Percentiles rank a stretch among this genome's conserved stretches.
phyloP scores from a whole-genome alignment of 2,329 filamentous ascomycete species.

The Coniella lustricola region DNA sequence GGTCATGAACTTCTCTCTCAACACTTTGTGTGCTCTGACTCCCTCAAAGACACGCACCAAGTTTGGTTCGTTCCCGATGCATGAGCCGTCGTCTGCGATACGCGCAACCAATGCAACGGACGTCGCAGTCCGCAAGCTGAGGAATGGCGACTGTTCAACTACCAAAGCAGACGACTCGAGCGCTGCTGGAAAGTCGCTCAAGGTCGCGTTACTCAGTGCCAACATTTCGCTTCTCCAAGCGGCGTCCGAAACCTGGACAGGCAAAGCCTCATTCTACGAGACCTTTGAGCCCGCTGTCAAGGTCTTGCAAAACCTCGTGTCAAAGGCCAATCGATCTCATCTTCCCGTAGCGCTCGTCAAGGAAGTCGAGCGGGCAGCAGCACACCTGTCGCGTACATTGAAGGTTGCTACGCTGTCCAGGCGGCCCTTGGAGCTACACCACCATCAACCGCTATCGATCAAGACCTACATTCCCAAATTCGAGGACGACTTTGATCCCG shows the following conservation, averaged over 20 bases:
- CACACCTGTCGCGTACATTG: constrained; percentile 48
- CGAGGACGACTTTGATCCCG: constrained; percentile 88
- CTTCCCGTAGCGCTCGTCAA: constrained; percentile 38
- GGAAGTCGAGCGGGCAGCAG: constrained; percentile 33
- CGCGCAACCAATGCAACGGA: constrained; percentile 41
- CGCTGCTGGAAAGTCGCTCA: constrained; percentile 31
- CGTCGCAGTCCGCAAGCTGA: constrained; percentile 43
- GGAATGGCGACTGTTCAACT: constrained; percentile 49
- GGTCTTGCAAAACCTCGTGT: constrained; percentile 55
- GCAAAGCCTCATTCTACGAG: constrained; percentile 69
- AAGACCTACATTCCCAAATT: constrained; percentile 88
- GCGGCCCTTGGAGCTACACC: constrained; percentile 77
- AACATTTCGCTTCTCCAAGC: constrained; percentile 59
- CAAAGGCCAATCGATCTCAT: constrained; percentile 43
- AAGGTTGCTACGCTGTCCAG: constrained; percentile 58
- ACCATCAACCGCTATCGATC: constrained; percentile 83
- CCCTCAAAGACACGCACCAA: constrained; percentile 41
- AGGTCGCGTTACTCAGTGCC: constrained; percentile 54
- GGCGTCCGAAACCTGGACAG: constrained; percentile 66
- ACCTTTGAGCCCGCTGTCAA: constrained; percentile 61
- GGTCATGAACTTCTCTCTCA: constrained; percentile 71
- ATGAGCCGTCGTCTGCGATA: constrained; percentile 45
- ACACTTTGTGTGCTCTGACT: constrained; percentile 63
- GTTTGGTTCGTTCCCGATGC: constrained; percentile 54
- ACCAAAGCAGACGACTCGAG: constrained; percentile 23